These are phyloP conservation scores for Psilocybe sp. DNA, from an alignment of 768 basidiomycete species.

Conservation along the genomic window DNA sequence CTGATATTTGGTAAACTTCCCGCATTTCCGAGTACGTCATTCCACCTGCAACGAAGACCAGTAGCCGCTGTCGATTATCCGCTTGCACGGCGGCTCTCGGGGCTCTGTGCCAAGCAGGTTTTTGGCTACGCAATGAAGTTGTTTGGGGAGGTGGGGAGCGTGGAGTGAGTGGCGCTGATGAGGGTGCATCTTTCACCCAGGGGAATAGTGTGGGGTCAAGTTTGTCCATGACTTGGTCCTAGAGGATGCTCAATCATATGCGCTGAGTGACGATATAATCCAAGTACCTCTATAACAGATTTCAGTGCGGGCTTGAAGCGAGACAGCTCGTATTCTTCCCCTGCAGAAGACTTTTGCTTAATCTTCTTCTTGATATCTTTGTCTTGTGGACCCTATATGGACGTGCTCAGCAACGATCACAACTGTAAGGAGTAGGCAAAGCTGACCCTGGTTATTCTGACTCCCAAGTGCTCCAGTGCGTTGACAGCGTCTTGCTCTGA, in stretches of 20 bases:
- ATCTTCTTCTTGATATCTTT: slow-evolving; percentile 78
- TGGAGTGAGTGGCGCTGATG: slow-evolving; percentile 42
- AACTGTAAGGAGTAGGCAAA: not conserved
- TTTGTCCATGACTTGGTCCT: slow-evolving; percentile 83
- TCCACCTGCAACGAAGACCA: slow-evolving; percentile 92
- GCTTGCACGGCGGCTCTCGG: slow-evolving; percentile 44
- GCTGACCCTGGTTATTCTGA: slow-evolving; percentile 78
- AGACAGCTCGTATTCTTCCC: slow-evolving; percentile 97
- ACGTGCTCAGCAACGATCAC: not conserved
- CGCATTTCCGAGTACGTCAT: slow-evolving; percentile 96
- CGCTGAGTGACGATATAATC: not conserved
- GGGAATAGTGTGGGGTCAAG: slow-evolving; percentile 84
- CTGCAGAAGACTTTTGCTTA: slow-evolving; percentile 69
- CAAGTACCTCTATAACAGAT: slow-evolving; percentile 75
- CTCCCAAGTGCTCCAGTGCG: slow-evolving; percentile 77
- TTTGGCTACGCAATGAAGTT: slow-evolving; percentile 83
- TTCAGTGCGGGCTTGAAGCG: slow-evolving; percentile 84
- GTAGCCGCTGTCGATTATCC: slow-evolving; percentile 69
- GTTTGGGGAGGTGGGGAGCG: slow-evolving; percentile 53
- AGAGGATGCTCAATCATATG: slow-evolving; percentile 4
- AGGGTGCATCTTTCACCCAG: slow-evolving; percentile 81
- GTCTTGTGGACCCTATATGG: slow-evolving; percentile 63
- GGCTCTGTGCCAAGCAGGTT: slow-evolving; percentile 87
- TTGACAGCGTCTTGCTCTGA: slow-evolving; percentile 94
- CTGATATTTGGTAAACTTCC: slow-evolving; percentile 79